These are phyloP conservation scores for Nannochloropsis gaditana DNA, from an alignment of 108 stramenopile genomes.

Conservation along the genomic window DNA sequence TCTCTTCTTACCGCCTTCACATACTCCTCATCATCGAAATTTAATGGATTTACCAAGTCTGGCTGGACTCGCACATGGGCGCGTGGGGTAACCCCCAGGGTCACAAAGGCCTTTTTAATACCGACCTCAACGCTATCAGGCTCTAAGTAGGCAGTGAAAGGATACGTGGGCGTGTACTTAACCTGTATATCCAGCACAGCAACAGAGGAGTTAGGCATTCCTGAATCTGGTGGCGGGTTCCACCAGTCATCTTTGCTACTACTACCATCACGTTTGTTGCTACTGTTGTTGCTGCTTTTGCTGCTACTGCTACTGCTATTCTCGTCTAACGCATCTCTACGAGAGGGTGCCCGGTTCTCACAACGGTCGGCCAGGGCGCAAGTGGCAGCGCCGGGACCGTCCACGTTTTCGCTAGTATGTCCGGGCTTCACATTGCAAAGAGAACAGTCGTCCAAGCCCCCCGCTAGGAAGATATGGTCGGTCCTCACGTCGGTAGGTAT, in stretches of 20 bases:
- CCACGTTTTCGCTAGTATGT: background rate
- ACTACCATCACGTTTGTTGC: background rate
- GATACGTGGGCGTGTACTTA: background rate
- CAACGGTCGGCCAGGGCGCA: background rate
- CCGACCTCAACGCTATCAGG: background rate
- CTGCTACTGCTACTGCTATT: background rate
- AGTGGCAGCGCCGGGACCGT: background rate
- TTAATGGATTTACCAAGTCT: background rate
- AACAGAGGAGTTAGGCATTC: background rate
- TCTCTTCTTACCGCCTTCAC: background rate
- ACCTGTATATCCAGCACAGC: background rate
- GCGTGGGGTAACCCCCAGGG: background rate
- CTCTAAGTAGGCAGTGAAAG: background rate
- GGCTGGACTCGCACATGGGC: background rate
- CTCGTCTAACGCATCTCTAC: background rate
- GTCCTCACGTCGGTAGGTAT: background rate
- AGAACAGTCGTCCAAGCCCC: background rate
- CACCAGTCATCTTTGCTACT: background rate
- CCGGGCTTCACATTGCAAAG: slow-evolving; percentile 7
- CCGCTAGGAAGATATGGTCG: background rate
- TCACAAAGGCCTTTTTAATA: background rate
- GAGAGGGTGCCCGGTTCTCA: background rate
- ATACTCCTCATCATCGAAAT: background rate
- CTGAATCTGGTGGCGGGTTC: background rate
- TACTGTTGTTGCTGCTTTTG: background rate